phyloP scores from a whole-genome alignment of 192 early-diverging fungal species.

The Umbelopsis vinacea region DNA sequence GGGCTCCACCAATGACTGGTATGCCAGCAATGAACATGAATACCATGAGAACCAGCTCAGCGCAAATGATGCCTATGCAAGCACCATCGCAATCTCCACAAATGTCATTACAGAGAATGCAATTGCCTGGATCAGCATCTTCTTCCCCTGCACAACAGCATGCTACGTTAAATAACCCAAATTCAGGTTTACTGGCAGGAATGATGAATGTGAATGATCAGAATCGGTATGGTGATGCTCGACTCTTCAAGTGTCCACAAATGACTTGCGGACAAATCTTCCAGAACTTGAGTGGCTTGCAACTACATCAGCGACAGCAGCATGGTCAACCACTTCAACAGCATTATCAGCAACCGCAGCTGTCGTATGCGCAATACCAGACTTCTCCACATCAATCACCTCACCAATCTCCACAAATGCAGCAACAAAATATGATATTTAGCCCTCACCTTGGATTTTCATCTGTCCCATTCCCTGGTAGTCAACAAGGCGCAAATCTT shows the following conservation, averaged over 20 bases:
- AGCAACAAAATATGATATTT: constrained; percentile 19
- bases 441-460: constrained; percentile 16
- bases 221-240: constrained; percentile 6
- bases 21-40: constrained; percentile 8
- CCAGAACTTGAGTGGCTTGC: not conserved
- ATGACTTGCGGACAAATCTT: constrained; percentile 8
- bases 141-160: constrained; percentile 16
- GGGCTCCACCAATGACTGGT: not conserved
- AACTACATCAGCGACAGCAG: constrained; percentile 28
- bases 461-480: constrained; percentile 2
- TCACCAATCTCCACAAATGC: constrained; percentile 19
- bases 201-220: constrained; percentile 17
- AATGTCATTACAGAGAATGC: constrained; percentile 14
- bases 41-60: not conserved
- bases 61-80: constrained; percentile 1
- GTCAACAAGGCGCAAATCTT: not conserved
- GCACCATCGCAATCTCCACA: constrained; percentile 7
- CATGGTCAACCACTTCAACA: constrained; percentile 17
- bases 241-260: constrained; percentile 16
- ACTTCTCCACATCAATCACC: constrained; percentile 14
- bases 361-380: constrained; percentile 4
- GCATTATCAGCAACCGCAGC: constrained; percentile 23
- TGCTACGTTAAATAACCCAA: constrained; percentile 9
- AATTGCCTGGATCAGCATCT: not conserved
- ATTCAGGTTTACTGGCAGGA: constrained; percentile 1